A percentile compares a stretch with the other conserved stretches of the same genome.
phyloP scores from a whole-genome alignment of 805 yeast genomes.

The Allodekkera sacchari region DNA sequence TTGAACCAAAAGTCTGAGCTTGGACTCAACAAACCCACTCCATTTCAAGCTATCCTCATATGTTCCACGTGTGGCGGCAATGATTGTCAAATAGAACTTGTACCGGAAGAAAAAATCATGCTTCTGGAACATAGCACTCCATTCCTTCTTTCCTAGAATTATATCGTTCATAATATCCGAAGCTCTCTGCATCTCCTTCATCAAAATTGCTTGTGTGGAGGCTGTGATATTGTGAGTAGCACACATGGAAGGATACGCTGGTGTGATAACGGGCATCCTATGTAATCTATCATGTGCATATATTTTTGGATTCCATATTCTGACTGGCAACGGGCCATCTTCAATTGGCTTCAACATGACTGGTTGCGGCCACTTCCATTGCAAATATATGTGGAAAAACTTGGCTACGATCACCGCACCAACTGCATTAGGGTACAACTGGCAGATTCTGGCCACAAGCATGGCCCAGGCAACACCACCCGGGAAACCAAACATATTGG shows the following conservation, averaged over 20 bases:
- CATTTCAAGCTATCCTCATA: conserved; percentile 83
- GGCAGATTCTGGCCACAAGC: conserved; percentile 97
- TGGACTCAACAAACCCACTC: conserved; percentile 91
- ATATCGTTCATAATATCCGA: conserved; percentile 63
- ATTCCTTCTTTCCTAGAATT: conserved; percentile 47
- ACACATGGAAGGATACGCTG: conserved; percentile 98
- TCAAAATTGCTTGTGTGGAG: conserved; percentile 77
- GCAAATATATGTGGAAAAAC: conserved; percentile 75
- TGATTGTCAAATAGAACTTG: conserved; percentile 77
- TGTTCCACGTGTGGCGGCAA: conserved; percentile 64
- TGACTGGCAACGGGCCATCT: conserved; percentile 92
- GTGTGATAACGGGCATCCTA: conserved; percentile 96
- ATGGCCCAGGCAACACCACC: conserved; percentile 99
- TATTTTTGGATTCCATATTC: conserved; percentile 93
- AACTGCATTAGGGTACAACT: conserved; percentile 91
- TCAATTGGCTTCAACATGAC: conserved; percentile 87
- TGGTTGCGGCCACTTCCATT: conserved; percentile 99
- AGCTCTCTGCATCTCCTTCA: conserved; percentile 76
- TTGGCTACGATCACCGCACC: conserved; percentile 86
- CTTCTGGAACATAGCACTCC: conserved; percentile 70
- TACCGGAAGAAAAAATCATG: conserved; percentile 79
- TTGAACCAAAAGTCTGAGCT: conserved; percentile 69
- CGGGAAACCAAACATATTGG: conserved; percentile 93
- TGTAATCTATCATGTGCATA: conserved; percentile 87
- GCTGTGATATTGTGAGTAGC: conserved; percentile 93